These are phyloP conservation scores for Ceratocystis destructans DNA, from an alignment of 2,329 filamentous ascomycete species.

Conservation along the genomic window DNA sequence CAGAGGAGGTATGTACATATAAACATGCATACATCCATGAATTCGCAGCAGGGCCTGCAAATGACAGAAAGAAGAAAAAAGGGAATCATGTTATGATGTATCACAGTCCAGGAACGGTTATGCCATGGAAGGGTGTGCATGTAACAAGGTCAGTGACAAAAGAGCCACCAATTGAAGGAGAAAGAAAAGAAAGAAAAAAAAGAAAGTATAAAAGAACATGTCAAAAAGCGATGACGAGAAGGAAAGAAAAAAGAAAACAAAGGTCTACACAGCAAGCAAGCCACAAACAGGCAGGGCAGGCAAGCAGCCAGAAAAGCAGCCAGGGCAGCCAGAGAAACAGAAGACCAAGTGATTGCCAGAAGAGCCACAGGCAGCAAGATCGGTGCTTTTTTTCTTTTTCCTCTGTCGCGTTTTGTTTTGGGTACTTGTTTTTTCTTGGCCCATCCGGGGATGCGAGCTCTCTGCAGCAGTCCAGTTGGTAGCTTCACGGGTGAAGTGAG, in stretches of 20 bases:
- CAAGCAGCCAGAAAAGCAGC: background rate
- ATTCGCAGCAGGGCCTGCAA: background rate
- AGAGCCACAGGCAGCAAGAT: background rate
- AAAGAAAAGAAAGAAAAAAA: background rate
- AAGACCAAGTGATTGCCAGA: background rate
- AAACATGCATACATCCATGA: background rate
- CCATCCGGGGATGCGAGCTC: background rate
- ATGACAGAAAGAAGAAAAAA: background rate
- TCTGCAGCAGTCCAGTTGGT: background rate
- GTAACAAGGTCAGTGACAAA: background rate
- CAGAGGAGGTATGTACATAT: background rate
- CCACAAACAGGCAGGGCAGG: background rate
- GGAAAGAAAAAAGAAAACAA: constrained; percentile 9
- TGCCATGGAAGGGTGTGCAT: background rate
- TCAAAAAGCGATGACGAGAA: background rate
- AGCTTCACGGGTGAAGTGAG: background rate
- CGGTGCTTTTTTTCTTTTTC: background rate
- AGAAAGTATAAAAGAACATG: background rate
- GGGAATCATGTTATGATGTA: background rate
- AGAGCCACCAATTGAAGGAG: background rate
- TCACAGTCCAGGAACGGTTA: background rate
- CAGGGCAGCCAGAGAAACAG: background rate
- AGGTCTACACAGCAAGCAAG: background rate
- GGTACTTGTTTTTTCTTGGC: background rate
- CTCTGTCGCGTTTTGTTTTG: background rate